Percentiles rank a stretch among this genome's conserved stretches.
Conservation (phyloP, 768 basidiomycete genomes). For the Termitomyces sp. region DNA sequence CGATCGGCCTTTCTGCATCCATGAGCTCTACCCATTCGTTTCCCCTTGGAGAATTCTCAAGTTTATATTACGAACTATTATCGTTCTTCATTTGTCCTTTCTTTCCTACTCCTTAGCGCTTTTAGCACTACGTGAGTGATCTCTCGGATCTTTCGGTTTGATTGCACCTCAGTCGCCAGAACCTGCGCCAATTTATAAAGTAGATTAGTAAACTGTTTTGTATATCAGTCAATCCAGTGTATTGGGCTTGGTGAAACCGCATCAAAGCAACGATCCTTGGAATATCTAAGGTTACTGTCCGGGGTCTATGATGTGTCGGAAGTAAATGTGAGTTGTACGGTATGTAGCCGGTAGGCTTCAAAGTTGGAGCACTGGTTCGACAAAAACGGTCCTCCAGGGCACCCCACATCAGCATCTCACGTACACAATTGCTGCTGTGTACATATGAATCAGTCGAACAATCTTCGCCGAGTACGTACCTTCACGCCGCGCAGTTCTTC, state of each 20-base stretch:
- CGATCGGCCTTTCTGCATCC: neutral
- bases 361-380: neutral
- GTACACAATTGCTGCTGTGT: neutral
- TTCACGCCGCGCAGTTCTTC: no score
- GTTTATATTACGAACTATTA: no score
- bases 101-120: neutral
- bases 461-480: neutral
- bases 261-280: neutral
- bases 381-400: neutral
- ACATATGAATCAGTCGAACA: neutral
- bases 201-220: neutral
- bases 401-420: neutral
- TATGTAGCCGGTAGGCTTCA: no score
- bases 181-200: neutral
- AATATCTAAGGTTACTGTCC: neutral
- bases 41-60: neutral
- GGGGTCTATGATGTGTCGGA: neutral
- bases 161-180: no score
- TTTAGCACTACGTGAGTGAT: neutral
- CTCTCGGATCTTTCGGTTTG: neutral
- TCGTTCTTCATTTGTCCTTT: neutral
- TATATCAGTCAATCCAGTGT: neutral
- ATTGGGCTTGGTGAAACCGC: neutral
- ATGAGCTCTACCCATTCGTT: neutral
- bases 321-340: neutral